These are phyloP conservation scores for Pelargonium myrrhifolium DNA, from an alignment of 441 rosid genomes.

Conservation along the genomic window DNA sequence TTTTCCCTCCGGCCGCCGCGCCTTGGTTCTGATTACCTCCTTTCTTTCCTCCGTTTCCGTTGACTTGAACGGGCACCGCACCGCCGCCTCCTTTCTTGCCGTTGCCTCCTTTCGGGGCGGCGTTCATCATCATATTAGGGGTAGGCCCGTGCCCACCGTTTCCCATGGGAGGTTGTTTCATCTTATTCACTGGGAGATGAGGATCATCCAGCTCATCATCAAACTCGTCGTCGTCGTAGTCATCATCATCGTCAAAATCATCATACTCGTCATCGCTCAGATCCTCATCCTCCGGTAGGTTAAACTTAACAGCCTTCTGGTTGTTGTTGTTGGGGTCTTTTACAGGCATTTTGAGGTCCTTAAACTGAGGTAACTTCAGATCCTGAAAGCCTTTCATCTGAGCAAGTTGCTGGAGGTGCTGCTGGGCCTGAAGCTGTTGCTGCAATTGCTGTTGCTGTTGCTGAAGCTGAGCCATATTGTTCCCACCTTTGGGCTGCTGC, in stretches of 20 bases:
- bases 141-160: neutral
- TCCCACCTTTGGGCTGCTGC: neutral
- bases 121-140: constrained; percentile 11
- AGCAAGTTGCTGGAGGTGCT: no score
- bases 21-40: no score
- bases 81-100: no score
- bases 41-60: no score
- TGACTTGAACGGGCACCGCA: no score
- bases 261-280: constrained; percentile 1
- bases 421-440: no score
- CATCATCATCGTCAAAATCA: neutral
- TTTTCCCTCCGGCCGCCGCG: no score
- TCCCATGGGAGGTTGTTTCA: constrained; percentile 7
- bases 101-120: no score
- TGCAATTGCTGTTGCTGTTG: neutral
- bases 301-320: constrained; percentile 14
- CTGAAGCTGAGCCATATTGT: no score
- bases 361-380: constrained; percentile 21
- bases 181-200: constrained; percentile 6
- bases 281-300: constrained; percentile 14
- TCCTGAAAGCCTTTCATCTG: constrained; percentile 22
- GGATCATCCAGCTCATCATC: constrained; percentile 19
- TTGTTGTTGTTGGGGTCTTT: neutral
- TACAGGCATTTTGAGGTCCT: neutral
- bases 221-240: constrained; percentile 10